A percentile compares a stretch with the other conserved stretches of the same genome.
phyloP scores from a whole-genome alignment of 1,139 yeast genomes.

The Suhomyces coccinellae region DNA sequence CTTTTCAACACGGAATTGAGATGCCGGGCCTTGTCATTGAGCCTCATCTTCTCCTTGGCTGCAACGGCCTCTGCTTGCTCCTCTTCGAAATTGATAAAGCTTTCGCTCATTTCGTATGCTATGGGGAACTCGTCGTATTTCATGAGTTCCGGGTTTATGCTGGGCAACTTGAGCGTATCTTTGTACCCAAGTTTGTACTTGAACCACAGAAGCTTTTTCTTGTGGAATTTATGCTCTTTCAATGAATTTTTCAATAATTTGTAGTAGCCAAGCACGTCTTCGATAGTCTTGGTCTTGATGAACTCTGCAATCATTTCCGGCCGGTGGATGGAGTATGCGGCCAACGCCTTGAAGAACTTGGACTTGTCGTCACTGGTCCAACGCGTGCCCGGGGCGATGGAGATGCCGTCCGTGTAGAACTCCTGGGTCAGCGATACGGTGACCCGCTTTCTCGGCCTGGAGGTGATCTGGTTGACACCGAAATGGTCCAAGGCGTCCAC shows the following conservation, averaged over 20 bases:
- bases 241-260: constrained; percentile 33
- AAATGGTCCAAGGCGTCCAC: constrained; percentile 12
- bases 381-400: constrained; percentile 22
- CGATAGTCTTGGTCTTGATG: constrained; percentile 41
- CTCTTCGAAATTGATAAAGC: constrained; percentile 50
- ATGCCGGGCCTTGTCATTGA: constrained; percentile 16
- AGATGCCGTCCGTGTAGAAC: neutral
- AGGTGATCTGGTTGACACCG: neutral
- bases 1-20: constrained; percentile 5
- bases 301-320: constrained; percentile 39
- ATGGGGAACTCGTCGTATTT: constrained; percentile 49
- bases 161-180: constrained; percentile 13
- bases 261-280: constrained; percentile 52
- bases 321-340: constrained; percentile 50
- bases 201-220: constrained; percentile 4
- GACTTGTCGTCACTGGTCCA: constrained; percentile 48
- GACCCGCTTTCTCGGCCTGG: neutral
- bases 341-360: constrained; percentile 40
- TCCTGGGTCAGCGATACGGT: too few relatives aligned
- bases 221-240: constrained; percentile 19
- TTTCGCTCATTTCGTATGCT: constrained; percentile 53
- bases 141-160: constrained; percentile 20
- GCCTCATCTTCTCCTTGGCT: constrained; percentile 19
- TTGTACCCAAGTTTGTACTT: constrained; percentile 10
- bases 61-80: constrained; percentile 34